Base-by-base conservation (phyloP, 1,284 basidiomycete species). In the Irpex sp. region DNA sequence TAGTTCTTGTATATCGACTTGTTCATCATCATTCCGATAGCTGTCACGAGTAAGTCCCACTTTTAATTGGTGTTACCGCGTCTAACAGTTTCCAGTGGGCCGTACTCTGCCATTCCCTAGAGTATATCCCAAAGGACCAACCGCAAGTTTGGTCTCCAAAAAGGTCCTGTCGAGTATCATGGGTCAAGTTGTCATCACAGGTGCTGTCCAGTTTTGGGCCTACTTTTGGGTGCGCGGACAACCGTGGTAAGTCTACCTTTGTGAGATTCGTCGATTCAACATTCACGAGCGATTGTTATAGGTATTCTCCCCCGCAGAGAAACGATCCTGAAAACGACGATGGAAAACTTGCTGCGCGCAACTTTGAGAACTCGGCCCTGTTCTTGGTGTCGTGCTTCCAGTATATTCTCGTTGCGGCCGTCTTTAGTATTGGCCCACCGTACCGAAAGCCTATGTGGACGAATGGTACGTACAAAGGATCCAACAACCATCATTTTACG, bases 381-480 rank as follows among this genome's bases (percentile, higher is more conserved):
- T 99, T 99, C 79, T 78, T 98, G 68, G 83, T 98, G 58, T 98
- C 96, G 2, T 97, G 94, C 66, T 99, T 98, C 86, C 97, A 99
- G 78, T 99, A 99, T 76, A 94, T 99, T 68, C 82, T 98, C 49
- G 94, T 98, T 6, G 97, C 96, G 9, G 95, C 90, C 0, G 94
- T 98, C 0, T 99, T 99, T 79, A 96, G 93, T 74, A 98, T 98
- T 67, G 97, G 97, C 0, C 95, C 96, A 9, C 97, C 97, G 1
- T 99, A 97, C 76, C 87, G 97, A 60, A 91, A 93, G 75, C 86
- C 95, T 13, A 94, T 99, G 81, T 97, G 92, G 85, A 94, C 95
- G 6, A 99, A 99, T 73, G 87, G 95, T 94, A 73, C 67, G 87
- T 74, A 21, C 58, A n/a, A n/a, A n/a, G n/a, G n/a, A n/a, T n/a